Conservation (phyloP, 768 basidiomycete species). For the Rhodosporidiobolus sp. region DNA sequence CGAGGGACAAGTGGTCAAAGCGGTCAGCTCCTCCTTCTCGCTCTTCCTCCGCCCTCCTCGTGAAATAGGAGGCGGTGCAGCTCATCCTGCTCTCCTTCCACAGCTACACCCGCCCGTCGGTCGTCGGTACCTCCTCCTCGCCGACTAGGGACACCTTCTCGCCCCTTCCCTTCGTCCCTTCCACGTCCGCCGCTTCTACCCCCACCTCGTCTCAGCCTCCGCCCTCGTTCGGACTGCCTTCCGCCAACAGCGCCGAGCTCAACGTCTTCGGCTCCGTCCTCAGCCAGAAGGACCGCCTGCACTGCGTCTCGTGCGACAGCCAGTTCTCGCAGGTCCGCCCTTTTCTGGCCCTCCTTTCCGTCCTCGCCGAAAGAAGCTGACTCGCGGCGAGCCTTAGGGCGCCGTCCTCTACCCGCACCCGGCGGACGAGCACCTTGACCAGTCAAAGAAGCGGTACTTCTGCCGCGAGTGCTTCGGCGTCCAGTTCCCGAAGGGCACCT, state of each 20-base stretch:
- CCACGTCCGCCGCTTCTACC: background rate
- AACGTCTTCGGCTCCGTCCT: constrained; percentile 31
- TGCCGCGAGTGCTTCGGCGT: constrained; percentile 34
- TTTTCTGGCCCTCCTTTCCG: too few species aligned
- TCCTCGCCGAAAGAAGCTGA: too few species aligned
- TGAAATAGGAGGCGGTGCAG: constrained; percentile 3
- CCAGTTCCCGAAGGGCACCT: constrained; percentile 25
- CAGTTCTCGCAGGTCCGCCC: constrained; percentile 26
- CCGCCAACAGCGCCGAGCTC: constrained; percentile 8
- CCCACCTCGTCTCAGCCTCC: too few species aligned
- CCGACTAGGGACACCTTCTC: too few species aligned
- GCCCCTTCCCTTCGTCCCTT: too few species aligned
- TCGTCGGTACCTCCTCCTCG: background rate
- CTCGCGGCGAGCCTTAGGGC: constrained; percentile 2
- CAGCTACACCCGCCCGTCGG: constrained; percentile 14
- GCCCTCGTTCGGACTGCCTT: background rate
- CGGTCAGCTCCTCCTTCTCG: background rate
- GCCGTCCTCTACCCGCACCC: constrained; percentile 38
- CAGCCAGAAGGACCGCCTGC: constrained; percentile 24
- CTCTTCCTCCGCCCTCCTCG: background rate
- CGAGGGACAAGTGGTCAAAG: constrained; percentile 17
- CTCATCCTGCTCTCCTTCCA: too few species aligned
- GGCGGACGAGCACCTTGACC: background rate
- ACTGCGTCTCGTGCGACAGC: constrained; percentile 11
- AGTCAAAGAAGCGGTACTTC: constrained; percentile 19